phyloP scores from a whole-genome alignment of 1,139 yeast species.

The Candida frijolesensis region DNA sequence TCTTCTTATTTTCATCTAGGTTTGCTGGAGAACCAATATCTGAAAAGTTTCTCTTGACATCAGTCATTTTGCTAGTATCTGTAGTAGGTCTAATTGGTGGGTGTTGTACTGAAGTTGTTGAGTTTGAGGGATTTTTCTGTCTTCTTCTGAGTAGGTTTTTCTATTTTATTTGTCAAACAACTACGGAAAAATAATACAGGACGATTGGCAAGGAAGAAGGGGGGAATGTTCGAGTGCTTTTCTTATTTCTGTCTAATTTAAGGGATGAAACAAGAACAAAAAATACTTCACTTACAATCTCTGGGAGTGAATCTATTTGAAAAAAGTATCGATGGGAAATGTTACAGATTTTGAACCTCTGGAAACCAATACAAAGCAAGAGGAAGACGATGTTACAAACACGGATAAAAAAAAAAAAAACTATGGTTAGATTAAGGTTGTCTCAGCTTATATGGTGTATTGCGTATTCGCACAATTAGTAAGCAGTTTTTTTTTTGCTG shows the following conservation, averaged over 20 bases:
- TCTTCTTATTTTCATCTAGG: slow-evolving; percentile 38
- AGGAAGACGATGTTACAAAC: not conserved
- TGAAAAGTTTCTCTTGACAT: slow-evolving; percentile 36
- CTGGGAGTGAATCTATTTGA: too few species aligned
- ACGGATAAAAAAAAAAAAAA: not conserved
- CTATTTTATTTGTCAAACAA: too few species aligned
- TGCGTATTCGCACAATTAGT: not conserved
- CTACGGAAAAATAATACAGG: not conserved
- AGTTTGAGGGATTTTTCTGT: not conserved
- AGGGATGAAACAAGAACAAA: not conserved
- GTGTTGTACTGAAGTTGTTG: not conserved
- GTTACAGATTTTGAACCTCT: not conserved
- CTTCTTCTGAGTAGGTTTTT: not conserved
- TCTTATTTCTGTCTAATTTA: not conserved
- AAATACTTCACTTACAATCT: not conserved
- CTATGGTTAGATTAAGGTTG: not conserved
- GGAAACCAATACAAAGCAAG: not conserved
- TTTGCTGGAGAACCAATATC: slow-evolving; percentile 26
- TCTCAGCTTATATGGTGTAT: not conserved
- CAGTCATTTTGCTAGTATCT: slow-evolving; percentile 26
- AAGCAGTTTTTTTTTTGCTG: not conserved
- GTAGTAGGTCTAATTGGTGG: not conserved
- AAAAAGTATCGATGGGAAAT: not conserved
- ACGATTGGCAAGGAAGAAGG: not conserved
- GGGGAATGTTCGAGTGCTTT: not conserved